Percentiles rank a stretch among this genome's conserved stretches.
Evolutionary conservation across 331 rosid species (phyloP).

Genomic region (Stylosanthes scabra): DNA sequence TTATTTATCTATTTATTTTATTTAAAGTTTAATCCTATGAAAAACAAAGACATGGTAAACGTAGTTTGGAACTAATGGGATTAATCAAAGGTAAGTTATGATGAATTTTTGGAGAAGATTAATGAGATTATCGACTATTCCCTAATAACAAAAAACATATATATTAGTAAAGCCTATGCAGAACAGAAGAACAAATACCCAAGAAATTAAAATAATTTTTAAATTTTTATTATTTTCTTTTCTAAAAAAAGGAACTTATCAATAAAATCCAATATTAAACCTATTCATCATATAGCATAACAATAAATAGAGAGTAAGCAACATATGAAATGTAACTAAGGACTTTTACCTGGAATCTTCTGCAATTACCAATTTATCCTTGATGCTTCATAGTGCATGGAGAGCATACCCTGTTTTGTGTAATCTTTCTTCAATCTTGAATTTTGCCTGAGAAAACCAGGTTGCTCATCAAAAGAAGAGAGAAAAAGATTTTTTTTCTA

Average conservation of each 20-base stretch:
- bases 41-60: conserved; percentile 37
- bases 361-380: conserved; percentile 21
- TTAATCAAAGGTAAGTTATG: conserved; percentile 23
- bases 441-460: conserved; percentile 28
- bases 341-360: conserved; percentile 34
- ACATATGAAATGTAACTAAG: conserved; percentile 13
- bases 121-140: conserved; percentile 5
- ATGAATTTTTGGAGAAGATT: conserved; percentile 36
- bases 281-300: conserved; percentile 29
- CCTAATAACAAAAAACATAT: conserved; percentile 15
- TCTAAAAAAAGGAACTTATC: not conserved
- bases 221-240: too few relatives aligned
- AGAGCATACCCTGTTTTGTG: conserved; percentile 21
- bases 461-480: not conserved
- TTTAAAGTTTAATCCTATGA: not conserved
- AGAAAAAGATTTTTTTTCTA: conserved; percentile 3
- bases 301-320: conserved; percentile 24
- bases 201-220: not conserved
- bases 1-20: too few relatives aligned
- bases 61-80: conserved; percentile 30
- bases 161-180: conserved; percentile 3
- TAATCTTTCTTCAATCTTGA: conserved; percentile 25
- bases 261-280: conserved; percentile 4
- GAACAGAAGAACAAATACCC: conserved; percentile 19
- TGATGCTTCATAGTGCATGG: too few relatives aligned